Conservation (phyloP, 352 stramenopile species). For the Saprolegnia parasitica region DNA sequence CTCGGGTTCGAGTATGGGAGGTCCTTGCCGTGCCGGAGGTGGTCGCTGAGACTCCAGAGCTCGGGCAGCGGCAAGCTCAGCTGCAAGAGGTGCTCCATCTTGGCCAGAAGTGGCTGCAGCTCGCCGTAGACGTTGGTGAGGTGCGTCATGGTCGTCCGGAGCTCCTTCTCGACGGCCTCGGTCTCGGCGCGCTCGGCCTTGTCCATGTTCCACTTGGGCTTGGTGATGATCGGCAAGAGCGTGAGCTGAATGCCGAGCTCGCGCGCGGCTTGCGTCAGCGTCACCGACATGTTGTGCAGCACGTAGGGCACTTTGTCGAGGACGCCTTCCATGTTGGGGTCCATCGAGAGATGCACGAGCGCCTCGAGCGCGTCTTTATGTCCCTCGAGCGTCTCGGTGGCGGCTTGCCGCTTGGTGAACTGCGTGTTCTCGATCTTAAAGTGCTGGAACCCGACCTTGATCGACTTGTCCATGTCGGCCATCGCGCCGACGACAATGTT, state of each 20-base stretch:
- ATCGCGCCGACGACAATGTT: constrained; percentile 16
- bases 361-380: background rate
- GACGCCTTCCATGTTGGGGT: background rate
- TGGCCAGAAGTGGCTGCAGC: constrained; percentile 19
- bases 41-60: constrained; percentile 8
- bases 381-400: background rate
- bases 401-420: background rate
- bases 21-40: background rate
- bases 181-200: constrained; percentile 11
- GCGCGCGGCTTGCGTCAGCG: background rate
- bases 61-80: constrained; percentile 25
- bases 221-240: constrained; percentile 24
- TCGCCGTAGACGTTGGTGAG: constrained; percentile 8
- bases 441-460: constrained; percentile 20
- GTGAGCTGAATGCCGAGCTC: constrained; percentile 27
- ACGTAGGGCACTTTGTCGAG: constrained; percentile 3
- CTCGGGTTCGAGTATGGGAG: constrained; percentile 3
- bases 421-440: constrained; percentile 9
- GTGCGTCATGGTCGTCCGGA: constrained; percentile 15
- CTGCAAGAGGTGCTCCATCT: constrained; percentile 25
- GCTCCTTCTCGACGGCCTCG: constrained; percentile 10
- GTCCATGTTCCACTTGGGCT: constrained; percentile 13
- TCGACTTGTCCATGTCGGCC: constrained; percentile 2
- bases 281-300: constrained; percentile 5
- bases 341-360: background rate